phyloP scores from a whole-genome alignment of 2,329 filamentous ascomycete genomes.

The Penicillium sclerotiorum region DNA sequence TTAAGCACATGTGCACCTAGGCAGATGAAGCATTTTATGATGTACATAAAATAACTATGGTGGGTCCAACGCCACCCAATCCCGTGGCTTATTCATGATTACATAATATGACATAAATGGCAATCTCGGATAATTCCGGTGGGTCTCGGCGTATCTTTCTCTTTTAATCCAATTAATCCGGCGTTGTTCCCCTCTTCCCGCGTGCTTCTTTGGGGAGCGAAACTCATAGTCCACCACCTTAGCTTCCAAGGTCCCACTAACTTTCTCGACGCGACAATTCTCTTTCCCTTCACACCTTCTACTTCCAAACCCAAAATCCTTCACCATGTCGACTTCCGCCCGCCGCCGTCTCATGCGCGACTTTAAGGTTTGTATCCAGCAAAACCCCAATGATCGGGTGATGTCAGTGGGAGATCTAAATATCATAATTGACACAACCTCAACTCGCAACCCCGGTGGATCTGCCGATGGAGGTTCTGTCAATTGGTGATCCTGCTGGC shows the following conservation, averaged over 20 bases:
- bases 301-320: neutral
- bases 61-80: too few species aligned
- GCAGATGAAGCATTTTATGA: too few species aligned
- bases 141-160: slow-evolving; percentile 13
- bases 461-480: neutral
- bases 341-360: slow-evolving; percentile 97
- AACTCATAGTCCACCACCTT: slow-evolving; percentile 4
- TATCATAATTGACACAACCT: neutral
- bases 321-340: slow-evolving; percentile 82
- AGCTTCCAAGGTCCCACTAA: neutral
- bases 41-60: too few species aligned
- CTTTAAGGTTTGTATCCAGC: slow-evolving; percentile 75
- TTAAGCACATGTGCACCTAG: too few species aligned
- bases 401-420: neutral
- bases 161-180: slow-evolving; percentile 22
- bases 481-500: neutral
- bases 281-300: neutral
- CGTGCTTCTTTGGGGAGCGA: slow-evolving; percentile 1
- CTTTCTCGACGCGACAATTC: neutral
- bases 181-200: slow-evolving; percentile 16
- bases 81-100: too few species aligned
- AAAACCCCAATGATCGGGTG: slow-evolving; percentile 1
- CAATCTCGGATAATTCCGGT: slow-evolving; percentile 1
- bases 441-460: neutral
- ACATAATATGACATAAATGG: slow-evolving; percentile 20